Percentiles rank a stretch among this genome's conserved stretches.
Conservation (phyloP, 129 eudicot genomes). For the Artemisia annua region DNA sequence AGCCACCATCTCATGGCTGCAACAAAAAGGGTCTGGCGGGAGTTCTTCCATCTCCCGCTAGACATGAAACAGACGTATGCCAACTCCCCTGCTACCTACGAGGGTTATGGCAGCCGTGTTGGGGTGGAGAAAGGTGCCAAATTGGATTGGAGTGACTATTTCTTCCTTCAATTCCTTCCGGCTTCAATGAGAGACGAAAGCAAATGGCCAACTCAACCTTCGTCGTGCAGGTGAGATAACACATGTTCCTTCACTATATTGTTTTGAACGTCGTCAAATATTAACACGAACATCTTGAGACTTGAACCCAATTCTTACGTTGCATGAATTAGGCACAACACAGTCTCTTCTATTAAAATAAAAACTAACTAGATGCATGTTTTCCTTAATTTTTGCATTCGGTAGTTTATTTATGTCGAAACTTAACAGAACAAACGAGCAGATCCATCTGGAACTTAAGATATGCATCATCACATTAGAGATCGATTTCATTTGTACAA, state of each 20-base stretch:
- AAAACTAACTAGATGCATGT: too few relatives aligned
- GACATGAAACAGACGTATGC: slow-evolving; percentile 57
- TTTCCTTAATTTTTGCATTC: too few relatives aligned
- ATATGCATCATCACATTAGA: too few relatives aligned
- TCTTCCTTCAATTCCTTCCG: slow-evolving; percentile 57
- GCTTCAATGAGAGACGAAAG: slow-evolving; percentile 35
- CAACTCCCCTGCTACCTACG: slow-evolving; percentile 62
- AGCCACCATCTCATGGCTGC: slow-evolving; percentile 45
- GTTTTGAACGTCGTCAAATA: too few relatives aligned
- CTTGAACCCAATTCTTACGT: too few relatives aligned
- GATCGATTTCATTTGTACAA: too few relatives aligned
- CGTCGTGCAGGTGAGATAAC: slow-evolving; percentile 49
- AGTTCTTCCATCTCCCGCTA: slow-evolving; percentile 55
- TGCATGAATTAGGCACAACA: too few relatives aligned
- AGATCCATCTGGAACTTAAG: too few relatives aligned
- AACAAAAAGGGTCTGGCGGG: slow-evolving; percentile 53
- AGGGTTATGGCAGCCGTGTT: slow-evolving; percentile 71
- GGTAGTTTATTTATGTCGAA: too few relatives aligned
- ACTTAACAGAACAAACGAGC: too few relatives aligned
- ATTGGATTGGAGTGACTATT: slow-evolving; percentile 81
- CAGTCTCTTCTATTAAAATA: too few relatives aligned
- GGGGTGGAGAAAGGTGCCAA: slow-evolving; percentile 63
- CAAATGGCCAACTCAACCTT: slow-evolving; percentile 63
- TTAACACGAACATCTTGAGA: too few relatives aligned
- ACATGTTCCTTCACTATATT: neutral